Conservation (phyloP, 257 asterid species). For the Solanum corneliomulleri region DNA sequence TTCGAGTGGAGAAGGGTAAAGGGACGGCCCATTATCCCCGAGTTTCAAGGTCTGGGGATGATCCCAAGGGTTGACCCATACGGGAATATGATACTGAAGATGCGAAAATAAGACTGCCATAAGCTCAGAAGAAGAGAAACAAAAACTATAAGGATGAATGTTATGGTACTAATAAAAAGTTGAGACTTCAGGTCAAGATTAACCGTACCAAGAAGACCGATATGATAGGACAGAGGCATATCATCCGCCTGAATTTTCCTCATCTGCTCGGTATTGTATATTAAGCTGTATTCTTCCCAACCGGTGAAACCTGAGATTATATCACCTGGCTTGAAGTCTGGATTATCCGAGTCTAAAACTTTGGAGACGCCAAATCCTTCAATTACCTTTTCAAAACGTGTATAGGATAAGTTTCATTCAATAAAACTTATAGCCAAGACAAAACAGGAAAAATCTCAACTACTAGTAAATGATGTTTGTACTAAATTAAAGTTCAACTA, state of each 20-base stretch:
- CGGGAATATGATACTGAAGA: neutral
- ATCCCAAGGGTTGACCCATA: neutral
- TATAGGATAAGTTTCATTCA: neutral
- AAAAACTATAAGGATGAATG: neutral
- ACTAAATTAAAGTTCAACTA: neutral
- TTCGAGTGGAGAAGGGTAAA: neutral
- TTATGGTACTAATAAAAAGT: neutral
- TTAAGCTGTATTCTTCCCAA: conserved; percentile 89
- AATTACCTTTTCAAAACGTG: conserved; percentile 27
- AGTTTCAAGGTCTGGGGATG: neutral
- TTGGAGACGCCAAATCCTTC: conserved; percentile 82
- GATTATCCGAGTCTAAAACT: conserved; percentile 67
- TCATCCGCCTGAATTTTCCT: conserved; percentile 46
- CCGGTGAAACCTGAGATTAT: conserved; percentile 69
- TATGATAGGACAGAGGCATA: conserved; percentile 58
- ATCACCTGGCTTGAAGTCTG: conserved; percentile 62
- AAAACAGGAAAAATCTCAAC: neutral
- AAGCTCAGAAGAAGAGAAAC: neutral
- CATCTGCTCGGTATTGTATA: conserved; percentile 38
- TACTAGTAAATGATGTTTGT: neutral
- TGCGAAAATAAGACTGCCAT: neutral
- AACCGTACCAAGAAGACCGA: conserved; percentile 72
- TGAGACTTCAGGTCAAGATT: neutral
- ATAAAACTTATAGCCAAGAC: neutral
- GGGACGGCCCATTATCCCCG: neutral